Conservation (phyloP, 1,139 yeast species). For the Candida mesenterica region DNA sequence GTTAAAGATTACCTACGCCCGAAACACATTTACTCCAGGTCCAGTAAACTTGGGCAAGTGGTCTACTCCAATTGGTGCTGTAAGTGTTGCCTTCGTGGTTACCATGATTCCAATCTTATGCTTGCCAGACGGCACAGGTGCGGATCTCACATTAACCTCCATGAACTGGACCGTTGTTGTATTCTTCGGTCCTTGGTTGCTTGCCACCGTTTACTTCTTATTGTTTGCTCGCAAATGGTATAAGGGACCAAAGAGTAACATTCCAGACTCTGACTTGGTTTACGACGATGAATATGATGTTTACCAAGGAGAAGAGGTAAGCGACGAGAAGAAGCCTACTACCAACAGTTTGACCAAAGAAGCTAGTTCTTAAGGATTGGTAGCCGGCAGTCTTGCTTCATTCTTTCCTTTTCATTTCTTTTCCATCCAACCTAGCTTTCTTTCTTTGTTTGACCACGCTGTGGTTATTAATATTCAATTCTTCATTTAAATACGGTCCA, state of each 20-base stretch:
- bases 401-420: not conserved
- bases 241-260: slow-evolving; percentile 65
- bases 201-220: slow-evolving; percentile 52
- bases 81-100: slow-evolving; percentile 47
- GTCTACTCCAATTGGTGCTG: slow-evolving; percentile 47
- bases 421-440: not conserved
- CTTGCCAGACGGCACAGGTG: slow-evolving; percentile 58
- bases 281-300: slow-evolving; percentile 11
- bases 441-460: not conserved
- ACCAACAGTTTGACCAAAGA: not conserved
- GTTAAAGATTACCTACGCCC: slow-evolving; percentile 57
- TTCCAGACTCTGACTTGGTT: slow-evolving; percentile 35
- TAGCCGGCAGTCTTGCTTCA: not conserved
- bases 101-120: slow-evolving; percentile 68
- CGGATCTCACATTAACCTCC: slow-evolving; percentile 39
- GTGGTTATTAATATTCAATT: not conserved
- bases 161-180: slow-evolving; percentile 78
- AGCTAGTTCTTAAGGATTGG: not conserved
- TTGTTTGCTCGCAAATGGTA: slow-evolving; percentile 64
- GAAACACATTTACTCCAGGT: slow-evolving; percentile 57
- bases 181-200: slow-evolving; percentile 61
- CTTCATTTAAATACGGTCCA: not conserved
- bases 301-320: slow-evolving; percentile 6
- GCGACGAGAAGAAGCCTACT: not conserved
- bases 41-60: slow-evolving; percentile 67